phyloP scores from a whole-genome alignment of 768 basidiomycete genomes.

The Lentinus tigrinus region DNA sequence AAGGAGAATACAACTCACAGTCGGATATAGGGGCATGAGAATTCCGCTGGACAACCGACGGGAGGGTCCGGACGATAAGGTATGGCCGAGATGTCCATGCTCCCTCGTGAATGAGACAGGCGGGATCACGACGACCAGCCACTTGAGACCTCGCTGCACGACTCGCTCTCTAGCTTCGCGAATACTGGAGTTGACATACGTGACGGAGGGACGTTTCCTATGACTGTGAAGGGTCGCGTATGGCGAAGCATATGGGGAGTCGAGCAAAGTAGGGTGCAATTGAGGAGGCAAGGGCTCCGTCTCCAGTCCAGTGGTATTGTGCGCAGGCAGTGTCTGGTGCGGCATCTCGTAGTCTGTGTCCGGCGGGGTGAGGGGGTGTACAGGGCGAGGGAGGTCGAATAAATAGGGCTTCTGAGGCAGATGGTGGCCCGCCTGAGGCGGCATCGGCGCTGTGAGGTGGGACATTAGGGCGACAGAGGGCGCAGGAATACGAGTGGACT shows the following conservation, averaged over 20 bases:
- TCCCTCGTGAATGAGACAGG: slow-evolving; percentile 57
- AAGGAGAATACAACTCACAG: slow-evolving; percentile 40
- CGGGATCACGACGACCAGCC: slow-evolving; percentile 68
- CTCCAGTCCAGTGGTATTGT: slow-evolving; percentile 17
- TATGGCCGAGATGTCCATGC: slow-evolving; percentile 58
- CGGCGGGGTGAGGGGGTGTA: slow-evolving; percentile 33
- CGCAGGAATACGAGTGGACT: slow-evolving; percentile 7
- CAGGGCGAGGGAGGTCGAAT: slow-evolving; percentile 41
- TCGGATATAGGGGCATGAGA: slow-evolving; percentile 73
- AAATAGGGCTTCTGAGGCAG: slow-evolving; percentile 42
- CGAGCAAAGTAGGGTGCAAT: slow-evolving; percentile 5
- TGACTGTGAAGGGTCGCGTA: slow-evolving; percentile 11
- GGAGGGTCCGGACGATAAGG: slow-evolving; percentile 55
- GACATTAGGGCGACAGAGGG: slow-evolving; percentile 34
- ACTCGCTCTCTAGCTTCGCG: slow-evolving; percentile 26
- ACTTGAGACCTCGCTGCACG: slow-evolving; percentile 35
- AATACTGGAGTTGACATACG: slow-evolving; percentile 43
- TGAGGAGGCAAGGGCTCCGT: slow-evolving; percentile 13
- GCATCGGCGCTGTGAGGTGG: slow-evolving; percentile 36
- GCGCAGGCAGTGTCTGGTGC: slow-evolving; percentile 12
- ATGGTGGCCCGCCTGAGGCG: slow-evolving; percentile 14
- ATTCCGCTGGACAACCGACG: slow-evolving; percentile 66
- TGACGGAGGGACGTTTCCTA: slow-evolving; percentile 21
- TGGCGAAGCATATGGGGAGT: slow-evolving; percentile 10
- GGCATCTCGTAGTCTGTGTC: slow-evolving; percentile 32